Evolutionary conservation across 805 yeast genomes (phyloP).

Genomic region (Blastobotrys mokoenaii): DNA sequence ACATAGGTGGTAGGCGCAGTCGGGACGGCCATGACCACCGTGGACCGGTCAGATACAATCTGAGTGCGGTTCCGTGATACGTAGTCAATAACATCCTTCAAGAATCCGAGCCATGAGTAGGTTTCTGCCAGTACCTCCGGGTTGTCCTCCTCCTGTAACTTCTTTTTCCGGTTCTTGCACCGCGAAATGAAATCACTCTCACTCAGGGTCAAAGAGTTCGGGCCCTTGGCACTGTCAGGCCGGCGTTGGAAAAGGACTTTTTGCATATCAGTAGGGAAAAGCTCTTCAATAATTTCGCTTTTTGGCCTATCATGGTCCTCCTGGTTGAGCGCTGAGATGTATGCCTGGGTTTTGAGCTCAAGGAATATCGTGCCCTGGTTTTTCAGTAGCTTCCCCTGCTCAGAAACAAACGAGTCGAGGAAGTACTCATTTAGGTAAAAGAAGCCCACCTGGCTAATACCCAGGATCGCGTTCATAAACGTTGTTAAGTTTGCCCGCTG

Average conservation of each 20-base stretch:
- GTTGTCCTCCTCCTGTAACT: constrained; percentile 38
- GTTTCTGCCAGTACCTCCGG: constrained; percentile 52
- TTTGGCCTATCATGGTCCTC: constrained; percentile 42
- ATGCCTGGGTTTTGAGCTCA: constrained; percentile 93
- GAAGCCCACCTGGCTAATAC: constrained; percentile 80
- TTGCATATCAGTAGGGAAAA: constrained; percentile 63
- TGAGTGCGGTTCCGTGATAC: constrained; percentile 43
- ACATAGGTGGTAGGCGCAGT: no score
- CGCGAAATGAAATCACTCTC: constrained; percentile 73
- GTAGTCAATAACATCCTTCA: constrained; percentile 71
- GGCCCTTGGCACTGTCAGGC: constrained; percentile 11
- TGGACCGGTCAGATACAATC: not conserved
- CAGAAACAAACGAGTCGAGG: constrained; percentile 80
- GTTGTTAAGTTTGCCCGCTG: constrained; percentile 85
- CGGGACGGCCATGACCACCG: no score
- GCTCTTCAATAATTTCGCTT: constrained; percentile 59
- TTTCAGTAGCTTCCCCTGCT: constrained; percentile 54
- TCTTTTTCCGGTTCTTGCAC: constrained; percentile 62
- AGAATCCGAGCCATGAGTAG: constrained; percentile 80
- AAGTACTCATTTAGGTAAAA: constrained; percentile 78
- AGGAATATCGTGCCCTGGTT: constrained; percentile 72
- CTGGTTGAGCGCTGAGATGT: constrained; percentile 70
- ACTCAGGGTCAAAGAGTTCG: constrained; percentile 43
- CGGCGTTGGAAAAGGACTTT: constrained; percentile 30
- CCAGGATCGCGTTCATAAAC: constrained; percentile 78